Base-by-base conservation (phyloP, 1,139 yeast species). In the Saccharomyces hybrid region DNA sequence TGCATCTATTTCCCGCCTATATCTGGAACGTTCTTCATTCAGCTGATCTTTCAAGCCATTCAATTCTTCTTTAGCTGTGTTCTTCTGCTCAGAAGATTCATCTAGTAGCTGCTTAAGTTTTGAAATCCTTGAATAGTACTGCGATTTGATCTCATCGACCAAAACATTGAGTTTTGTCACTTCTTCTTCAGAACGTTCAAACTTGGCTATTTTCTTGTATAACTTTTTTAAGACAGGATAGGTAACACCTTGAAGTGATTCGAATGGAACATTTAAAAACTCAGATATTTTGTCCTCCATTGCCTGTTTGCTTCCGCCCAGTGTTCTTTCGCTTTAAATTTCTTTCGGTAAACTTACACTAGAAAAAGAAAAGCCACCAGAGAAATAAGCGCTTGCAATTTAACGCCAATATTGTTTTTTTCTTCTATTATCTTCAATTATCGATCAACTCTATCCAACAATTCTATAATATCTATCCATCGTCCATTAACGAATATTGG, bases 131-230 rank as follows among this genome's bases (percentile, higher is more conserved):
- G 71, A 34, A 65, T 65, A 28, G 67, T 34, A 71, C 5, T 66
- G 63, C 52, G 77, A 83, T 29, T 74, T 70, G 7, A 74, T 60
- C 60, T 81, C 86, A 62, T 84, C 89, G 53, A 75, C 71, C 51
- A 77, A 77, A 26, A 83, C 76, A 63, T 38, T 42, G 48, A 47
- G 47, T 38, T 23, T 46, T 31, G 34, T 25, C 34, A 27, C 29
- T 55, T 56, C 16, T 27, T 51, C 26, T 23, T 51, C 50, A n/a
- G 56, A 52, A n/a, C 48, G 14, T 26, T 16, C 48, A 54, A 31
- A 23, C 46, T 46, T 26, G 16, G 28, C 27, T 46, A 34, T 29
- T 51, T 53, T 14, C 46, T 53, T 25, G 52, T 5, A 25, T 46
- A 34, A 9, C 3, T 14, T 16, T 16, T 13, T 34, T 14, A 34